A percentile compares a stretch with the other conserved stretches of the same genome.
Conservation (phyloP, 805 yeast genomes). For the Saturnispora diversa region DNA sequence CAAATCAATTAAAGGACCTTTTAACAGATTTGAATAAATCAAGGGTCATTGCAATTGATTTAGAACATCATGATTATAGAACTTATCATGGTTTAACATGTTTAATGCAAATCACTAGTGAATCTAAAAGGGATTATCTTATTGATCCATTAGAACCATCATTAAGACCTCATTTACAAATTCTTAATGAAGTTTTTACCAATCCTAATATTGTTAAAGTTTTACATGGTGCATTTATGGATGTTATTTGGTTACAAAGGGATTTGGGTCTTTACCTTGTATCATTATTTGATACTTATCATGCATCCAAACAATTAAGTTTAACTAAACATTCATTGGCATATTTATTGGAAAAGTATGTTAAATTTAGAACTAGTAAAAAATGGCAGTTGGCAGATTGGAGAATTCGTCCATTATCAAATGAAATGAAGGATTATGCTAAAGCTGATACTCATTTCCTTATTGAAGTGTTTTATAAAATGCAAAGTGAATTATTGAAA, state of each 20-base stretch:
- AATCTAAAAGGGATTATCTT: slow-evolving; percentile 58
- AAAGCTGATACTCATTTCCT: slow-evolving; percentile 92
- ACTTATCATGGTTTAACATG: slow-evolving; percentile 87
- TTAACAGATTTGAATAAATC: slow-evolving; percentile 41
- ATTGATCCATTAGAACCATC: slow-evolving; percentile 64
- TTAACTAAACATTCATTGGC: slow-evolving; percentile 81
- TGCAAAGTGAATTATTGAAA: slow-evolving; percentile 55
- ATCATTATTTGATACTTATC: slow-evolving; percentile 83
- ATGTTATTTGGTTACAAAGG: slow-evolving; percentile 92
- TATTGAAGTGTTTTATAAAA: slow-evolving; percentile 66
- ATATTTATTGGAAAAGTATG: slow-evolving; percentile 69
- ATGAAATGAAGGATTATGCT: slow-evolving; percentile 76
- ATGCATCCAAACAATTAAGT: slow-evolving; percentile 75
- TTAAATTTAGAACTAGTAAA: slow-evolving; percentile 80
- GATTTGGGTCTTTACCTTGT: slow-evolving; percentile 90
- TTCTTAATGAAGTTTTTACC: slow-evolving; percentile 67
- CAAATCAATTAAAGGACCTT: slow-evolving; percentile 46
- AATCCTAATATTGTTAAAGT: slow-evolving; percentile 78
- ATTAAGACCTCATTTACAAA: slow-evolving; percentile 61
- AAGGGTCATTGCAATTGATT: slow-evolving; percentile 78
- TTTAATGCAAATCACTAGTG: slow-evolving; percentile 84
- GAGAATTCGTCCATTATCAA: slow-evolving; percentile 80
- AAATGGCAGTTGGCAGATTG: slow-evolving; percentile 96
- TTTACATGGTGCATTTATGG: slow-evolving; percentile 95
- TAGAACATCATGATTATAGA: slow-evolving; percentile 92